A percentile compares a stretch with the other conserved stretches of the same genome.
Evolutionary conservation across 352 stramenopile species (phyloP).

Genomic region (Thalassiosira ordinaria): DNA sequence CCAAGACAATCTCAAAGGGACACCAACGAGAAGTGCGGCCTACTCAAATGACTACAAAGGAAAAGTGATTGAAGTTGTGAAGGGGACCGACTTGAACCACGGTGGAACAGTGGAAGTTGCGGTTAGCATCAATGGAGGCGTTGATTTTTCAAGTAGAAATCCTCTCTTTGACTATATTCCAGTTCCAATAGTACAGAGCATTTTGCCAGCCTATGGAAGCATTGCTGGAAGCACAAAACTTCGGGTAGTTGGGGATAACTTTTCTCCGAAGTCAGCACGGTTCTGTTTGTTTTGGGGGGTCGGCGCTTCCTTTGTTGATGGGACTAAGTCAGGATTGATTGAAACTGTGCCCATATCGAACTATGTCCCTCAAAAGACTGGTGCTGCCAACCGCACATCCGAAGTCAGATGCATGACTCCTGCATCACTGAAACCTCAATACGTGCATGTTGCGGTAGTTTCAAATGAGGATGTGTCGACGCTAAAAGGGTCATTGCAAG

Average conservation of each 20-base stretch:
- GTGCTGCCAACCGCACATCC: not conserved
- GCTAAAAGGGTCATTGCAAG: constrained; percentile 32
- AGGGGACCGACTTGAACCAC: constrained; percentile 71
- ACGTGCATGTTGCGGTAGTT: constrained; percentile 42
- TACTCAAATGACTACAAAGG: constrained; percentile 51
- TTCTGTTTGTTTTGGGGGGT: constrained; percentile 59
- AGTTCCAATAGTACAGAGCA: constrained; percentile 76
- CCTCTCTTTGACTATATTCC: constrained; percentile 75
- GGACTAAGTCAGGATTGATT: constrained; percentile 3
- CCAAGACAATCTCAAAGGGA: constrained; percentile 33
- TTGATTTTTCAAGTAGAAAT: constrained; percentile 82
- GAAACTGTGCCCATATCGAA: constrained; percentile 38
- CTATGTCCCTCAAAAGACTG: constrained; percentile 20
- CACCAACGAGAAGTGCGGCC: constrained; percentile 42
- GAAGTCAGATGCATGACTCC: constrained; percentile 48
- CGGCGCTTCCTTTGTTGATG: constrained; percentile 22
- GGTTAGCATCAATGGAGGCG: constrained; percentile 88
- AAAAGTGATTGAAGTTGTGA: constrained; percentile 60
- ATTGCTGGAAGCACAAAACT: constrained; percentile 86
- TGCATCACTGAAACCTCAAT: constrained; percentile 32
- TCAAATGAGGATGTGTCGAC: constrained; percentile 40
- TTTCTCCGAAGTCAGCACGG: constrained; percentile 38
- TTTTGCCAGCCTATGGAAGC: constrained; percentile 87
- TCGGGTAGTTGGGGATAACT: constrained; percentile 50
- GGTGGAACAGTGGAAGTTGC: constrained; percentile 88